These are phyloP conservation scores for Nigrospora oryzae DNA, from an alignment of 2,329 filamentous ascomycete genomes.

Conservation along the genomic window DNA sequence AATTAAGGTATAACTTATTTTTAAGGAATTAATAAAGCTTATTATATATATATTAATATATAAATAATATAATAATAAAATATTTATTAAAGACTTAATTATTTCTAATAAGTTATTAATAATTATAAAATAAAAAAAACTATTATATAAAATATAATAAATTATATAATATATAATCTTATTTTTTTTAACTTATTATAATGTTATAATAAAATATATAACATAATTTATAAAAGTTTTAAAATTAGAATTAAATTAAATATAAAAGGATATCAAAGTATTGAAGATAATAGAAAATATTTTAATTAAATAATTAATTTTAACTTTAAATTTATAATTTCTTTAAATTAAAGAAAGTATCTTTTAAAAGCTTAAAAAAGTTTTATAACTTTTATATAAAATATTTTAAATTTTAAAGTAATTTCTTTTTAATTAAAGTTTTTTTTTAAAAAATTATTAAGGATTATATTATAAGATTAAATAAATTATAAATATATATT, in stretches of 20 bases:
- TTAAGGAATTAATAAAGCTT: conserved; percentile 13
- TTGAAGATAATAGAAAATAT: conserved; percentile 9
- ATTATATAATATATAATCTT: conserved; percentile 15
- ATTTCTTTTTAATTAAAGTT: conserved; percentile 1
- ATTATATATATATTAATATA: conserved; percentile 9
- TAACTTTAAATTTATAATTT: conserved; percentile 12
- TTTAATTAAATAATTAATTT: conserved; percentile 13
- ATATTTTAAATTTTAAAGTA: not conserved
- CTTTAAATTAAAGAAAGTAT: conserved; percentile 13
- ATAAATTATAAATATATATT: no score
- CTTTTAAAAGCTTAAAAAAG: conserved; percentile 12
- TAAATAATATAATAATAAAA: conserved; percentile 2
- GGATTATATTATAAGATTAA: no score
- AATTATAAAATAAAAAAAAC: conserved; percentile 18
- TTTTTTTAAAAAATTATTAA: no score
- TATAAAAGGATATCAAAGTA: conserved; percentile 5
- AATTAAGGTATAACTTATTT: conserved; percentile 11
- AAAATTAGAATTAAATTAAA: conserved; percentile 8
- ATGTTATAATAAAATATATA: conserved; percentile 17
- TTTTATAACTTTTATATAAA: no score
- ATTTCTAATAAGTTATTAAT: conserved; percentile 5
- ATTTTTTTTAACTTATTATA: no score
- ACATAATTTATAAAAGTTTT: conserved; percentile 10
- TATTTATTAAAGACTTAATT: conserved; percentile 4
- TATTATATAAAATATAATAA: conserved; percentile 19